Conservation (phyloP, 1,139 yeast species). For the Yamadazyma atmosphaerica region DNA sequence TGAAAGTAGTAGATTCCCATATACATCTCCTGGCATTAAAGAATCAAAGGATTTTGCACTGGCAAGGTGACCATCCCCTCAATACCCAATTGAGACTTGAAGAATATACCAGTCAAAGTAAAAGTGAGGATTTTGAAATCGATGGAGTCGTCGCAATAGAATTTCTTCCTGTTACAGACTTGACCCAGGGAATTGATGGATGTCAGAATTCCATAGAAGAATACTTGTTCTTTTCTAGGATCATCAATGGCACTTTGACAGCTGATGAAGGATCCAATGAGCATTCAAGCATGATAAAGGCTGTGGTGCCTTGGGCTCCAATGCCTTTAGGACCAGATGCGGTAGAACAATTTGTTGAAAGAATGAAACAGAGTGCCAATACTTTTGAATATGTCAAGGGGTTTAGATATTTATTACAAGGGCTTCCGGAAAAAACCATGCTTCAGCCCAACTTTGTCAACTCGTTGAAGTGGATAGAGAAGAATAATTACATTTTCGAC, state of each 20-base stretch:
- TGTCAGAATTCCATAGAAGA: constrained; percentile 16
- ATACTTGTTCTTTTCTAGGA: constrained; percentile 12
- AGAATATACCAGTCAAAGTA: constrained; percentile 12
- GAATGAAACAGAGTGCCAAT: constrained; percentile 8
- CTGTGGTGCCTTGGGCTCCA: constrained; percentile 20
- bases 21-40: constrained; percentile 16
- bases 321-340: constrained; percentile 15
- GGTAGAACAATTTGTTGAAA: constrained; percentile 10
- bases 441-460: constrained; percentile 22
- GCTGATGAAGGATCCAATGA: constrained; percentile 15
- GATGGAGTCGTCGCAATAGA: constrained; percentile 17
- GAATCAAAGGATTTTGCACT: constrained; percentile 13
- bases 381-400: constrained; percentile 24
- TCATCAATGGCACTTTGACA: constrained; percentile 10
- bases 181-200: constrained; percentile 11
- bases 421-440: constrained; percentile 35
- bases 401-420: constrained; percentile 41
- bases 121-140: constrained; percentile 8
- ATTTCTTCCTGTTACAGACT: constrained; percentile 13
- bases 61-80: constrained; percentile 19
- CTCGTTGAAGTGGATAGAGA: constrained; percentile 30
- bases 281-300: constrained; percentile 12
- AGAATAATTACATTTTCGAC: constrained; percentile 30
- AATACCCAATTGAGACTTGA: constrained; percentile 16
- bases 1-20: constrained; percentile 18